Evolutionary conservation across 352 stramenopile genomes (phyloP).

Genomic region (Hyaloperonospora arabidopsidis): DNA sequence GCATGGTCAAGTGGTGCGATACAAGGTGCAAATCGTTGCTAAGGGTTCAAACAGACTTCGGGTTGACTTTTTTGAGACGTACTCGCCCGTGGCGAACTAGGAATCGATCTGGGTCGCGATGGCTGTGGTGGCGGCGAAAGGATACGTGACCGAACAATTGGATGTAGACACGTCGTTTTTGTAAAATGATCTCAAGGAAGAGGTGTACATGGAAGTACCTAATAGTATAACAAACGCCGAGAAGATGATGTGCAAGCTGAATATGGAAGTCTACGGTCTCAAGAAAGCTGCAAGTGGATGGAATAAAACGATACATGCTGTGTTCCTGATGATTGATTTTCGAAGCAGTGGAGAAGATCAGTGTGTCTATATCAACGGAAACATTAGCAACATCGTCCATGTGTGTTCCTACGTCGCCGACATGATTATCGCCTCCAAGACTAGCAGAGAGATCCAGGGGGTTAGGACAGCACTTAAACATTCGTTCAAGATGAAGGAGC

Average conservation of each 20-base stretch:
- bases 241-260: constrained; percentile 8
- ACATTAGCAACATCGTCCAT: neutral
- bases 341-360: neutral
- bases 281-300: constrained; percentile 13
- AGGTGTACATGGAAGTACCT: constrained; percentile 6
- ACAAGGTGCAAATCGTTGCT: no score
- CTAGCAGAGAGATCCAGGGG: neutral
- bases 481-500: constrained; percentile 1
- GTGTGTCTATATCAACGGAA: neutral
- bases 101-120: constrained; percentile 9
- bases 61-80: constrained; percentile 10
- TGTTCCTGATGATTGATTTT: neutral
- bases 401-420: neutral
- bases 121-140: neutral
- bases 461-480: neutral
- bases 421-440: neutral
- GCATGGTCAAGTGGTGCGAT: neutral
- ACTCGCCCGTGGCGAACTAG: constrained; percentile 8
- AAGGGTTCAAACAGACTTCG: no score
- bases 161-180: constrained; percentile 7
- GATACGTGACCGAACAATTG: constrained; percentile 4
- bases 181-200: constrained; percentile 3
- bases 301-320: constrained; percentile 1
- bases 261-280: constrained; percentile 17
- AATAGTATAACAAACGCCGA: neutral